Evolutionary conservation across 1,284 basidiomycete species (phyloP), one percentile per base, ranked within the genome.

Genomic region (Cutaneotrichosporon sp.): DNA sequence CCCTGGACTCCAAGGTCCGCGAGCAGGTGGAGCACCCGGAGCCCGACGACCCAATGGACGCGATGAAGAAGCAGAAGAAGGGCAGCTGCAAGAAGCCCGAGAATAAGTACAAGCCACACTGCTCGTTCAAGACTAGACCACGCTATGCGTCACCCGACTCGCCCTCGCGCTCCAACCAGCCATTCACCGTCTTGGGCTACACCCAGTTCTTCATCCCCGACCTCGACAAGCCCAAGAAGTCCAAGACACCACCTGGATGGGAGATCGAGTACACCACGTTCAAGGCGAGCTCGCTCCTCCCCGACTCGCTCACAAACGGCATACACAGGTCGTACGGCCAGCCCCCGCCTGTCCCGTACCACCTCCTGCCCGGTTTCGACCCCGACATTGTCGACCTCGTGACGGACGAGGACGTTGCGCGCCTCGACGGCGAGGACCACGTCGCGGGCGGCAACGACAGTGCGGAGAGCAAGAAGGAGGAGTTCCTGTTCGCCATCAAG

Each of bases 261-360:
- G 83, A 87, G 78, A 81, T 94, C 65, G 91, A 93, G 77, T 93
- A 93, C 76, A 72, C 88, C 76, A 93, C 91, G 52, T 88, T 86
- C 74, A 75, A 78, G 50, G 71, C 81, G 18, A 69, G 74, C 52
- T 72, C 74, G 47, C 79, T 84, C 45, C 79, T 83, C 52, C 79
- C 72, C 11, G 55, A 61, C 5, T 34, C 77, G 18, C 56, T 61
- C 11, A 56, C 54, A 18, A 25, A 33, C 20, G 29, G 20, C 22
- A 45, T 20, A 20, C 16, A 22, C 5, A 22, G 22, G 18, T 9
- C 20, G 16, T 46, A 49, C 33, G 66, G 67, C 52, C 72, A 73
- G 62, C 72, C 69, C 65, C 86, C 85, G 27, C 76, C 75, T 10
- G 82, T 93, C 20, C 91, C 91, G 24, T 75, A 85, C 67, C 80